Evolutionary conservation across 2,329 filamentous ascomycete genomes (phyloP), one percentile per base, ranked within the genome.

Genomic region (Hypoxylon sp.): DNA sequence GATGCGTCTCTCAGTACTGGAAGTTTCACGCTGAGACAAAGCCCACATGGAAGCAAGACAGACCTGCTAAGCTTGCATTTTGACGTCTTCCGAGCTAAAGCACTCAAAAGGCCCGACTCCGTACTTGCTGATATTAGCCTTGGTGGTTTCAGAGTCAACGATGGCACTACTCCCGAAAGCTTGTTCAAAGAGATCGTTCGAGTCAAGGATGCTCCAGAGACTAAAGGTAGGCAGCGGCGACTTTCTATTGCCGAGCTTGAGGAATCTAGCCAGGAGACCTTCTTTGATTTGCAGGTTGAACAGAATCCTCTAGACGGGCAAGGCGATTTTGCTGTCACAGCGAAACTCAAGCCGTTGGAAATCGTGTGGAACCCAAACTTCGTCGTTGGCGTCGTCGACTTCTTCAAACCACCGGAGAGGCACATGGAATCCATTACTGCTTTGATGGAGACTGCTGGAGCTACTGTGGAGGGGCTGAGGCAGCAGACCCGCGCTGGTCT

Each of bases 361-460:
- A 92, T 99, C 60, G 93, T 99, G 23, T 99, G 97, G 87, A 99
- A 99, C 74, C 96, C 97, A 0, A 93, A 91, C 70, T 97, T 98
- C 72, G 86, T 98, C 0, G 90, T 97, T 5, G 94, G 96, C 52
- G 89, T 98, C 41, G 93, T 91, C 58, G 93, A 94, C 73, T 99
- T 99, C 82, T 99, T 99, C 84, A 91, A 95, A 69, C 96, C 96
- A 0, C 97, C 96, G 0, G 94, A 98, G 78, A 88, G 94, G 55
- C 97, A 99, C 77, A 98, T 99, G 94, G 96, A 99, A 77, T 99
- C 96, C 9, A 98, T 99, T 73, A 92, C 90, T 11, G 97, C 96
- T 1, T 85, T 99, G 61, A 93, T 99, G 90, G 97, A 99, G 79
- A 93, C 91, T 50, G 96, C 96, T 4, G 94, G 96, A 23, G 95